Conservation (phyloP, 305 asterid genomes). For the Fraxinus platypoda region DNA sequence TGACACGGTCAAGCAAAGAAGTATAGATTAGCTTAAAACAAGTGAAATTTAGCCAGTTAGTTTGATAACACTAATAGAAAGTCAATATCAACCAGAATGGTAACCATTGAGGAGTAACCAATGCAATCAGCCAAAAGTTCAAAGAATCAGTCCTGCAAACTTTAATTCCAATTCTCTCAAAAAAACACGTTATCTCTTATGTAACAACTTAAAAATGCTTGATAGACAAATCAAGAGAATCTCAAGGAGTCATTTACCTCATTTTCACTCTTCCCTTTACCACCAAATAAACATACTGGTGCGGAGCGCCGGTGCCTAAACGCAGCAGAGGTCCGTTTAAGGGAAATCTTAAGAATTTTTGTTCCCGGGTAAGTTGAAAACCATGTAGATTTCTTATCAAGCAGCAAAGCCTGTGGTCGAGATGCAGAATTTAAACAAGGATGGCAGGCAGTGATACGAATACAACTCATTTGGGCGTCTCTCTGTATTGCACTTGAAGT, state of each 20-base stretch:
- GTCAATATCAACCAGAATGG: background rate
- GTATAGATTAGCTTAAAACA: background rate
- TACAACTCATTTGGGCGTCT: slow-evolving; percentile 36
- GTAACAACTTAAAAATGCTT: background rate
- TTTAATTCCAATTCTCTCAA: background rate
- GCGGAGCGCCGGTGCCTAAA: slow-evolving; percentile 30
- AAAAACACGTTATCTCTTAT: background rate
- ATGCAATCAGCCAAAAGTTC: background rate
- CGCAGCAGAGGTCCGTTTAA: slow-evolving; percentile 28
- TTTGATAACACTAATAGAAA: background rate
- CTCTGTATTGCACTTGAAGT: slow-evolving; percentile 26
- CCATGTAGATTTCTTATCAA: slow-evolving; percentile 22
- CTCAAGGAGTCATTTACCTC: slow-evolving; percentile 41
- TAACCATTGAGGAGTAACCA: background rate
- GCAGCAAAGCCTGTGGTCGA: slow-evolving; percentile 9
- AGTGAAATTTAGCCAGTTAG: background rate
- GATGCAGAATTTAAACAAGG: slow-evolving; percentile 22
- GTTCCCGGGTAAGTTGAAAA: slow-evolving; percentile 26
- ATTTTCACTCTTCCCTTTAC: slow-evolving; percentile 50
- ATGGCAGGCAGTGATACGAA: slow-evolving; percentile 30
- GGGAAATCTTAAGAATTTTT: slow-evolving; percentile 25
- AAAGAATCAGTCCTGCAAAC: background rate
- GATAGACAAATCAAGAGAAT: background rate
- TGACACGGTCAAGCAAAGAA: background rate
- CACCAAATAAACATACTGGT: slow-evolving; percentile 55